Percentiles rank a stretch among this genome's conserved stretches.
Conservation (phyloP, 1,284 basidiomycete species). For the Sparassis latifolia region DNA sequence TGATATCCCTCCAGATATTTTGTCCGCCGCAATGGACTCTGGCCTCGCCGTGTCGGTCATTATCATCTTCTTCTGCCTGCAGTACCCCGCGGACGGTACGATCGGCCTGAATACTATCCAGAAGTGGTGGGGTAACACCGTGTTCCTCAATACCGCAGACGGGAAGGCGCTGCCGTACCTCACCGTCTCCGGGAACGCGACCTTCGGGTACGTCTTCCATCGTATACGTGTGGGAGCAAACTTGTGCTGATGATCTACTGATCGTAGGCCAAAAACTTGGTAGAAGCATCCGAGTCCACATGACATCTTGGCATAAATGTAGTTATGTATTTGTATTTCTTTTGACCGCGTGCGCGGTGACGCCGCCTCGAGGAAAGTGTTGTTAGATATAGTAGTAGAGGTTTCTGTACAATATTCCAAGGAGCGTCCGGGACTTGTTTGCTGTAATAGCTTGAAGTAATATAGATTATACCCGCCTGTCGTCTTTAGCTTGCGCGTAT, state of each 20-base stretch:
- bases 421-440: too few relatives aligned
- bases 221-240: background rate
- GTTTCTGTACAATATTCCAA: too few relatives aligned
- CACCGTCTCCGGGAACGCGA: slow-evolving; percentile 13
- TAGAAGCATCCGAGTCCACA: background rate
- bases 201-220: slow-evolving; percentile 23
- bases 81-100: slow-evolving; percentile 36
- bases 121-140: slow-evolving; percentile 39
- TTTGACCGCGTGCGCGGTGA: too few relatives aligned
- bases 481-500: too few relatives aligned
- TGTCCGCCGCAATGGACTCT: slow-evolving; percentile 44
- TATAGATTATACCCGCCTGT: too few relatives aligned
- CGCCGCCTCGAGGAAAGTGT: too few relatives aligned
- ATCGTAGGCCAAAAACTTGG: background rate
- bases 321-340: too few relatives aligned
- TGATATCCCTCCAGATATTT: slow-evolving; percentile 29
- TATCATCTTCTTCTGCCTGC: slow-evolving; percentile 42
- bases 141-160: slow-evolving; percentile 28
- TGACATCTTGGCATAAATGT: too few relatives aligned
- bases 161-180: slow-evolving; percentile 17
- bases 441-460: too few relatives aligned
- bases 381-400: too few relatives aligned
- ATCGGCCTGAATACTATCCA: slow-evolving; percentile 33
- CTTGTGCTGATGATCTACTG: background rate
- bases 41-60: slow-evolving; percentile 39